Conservation (phyloP, 495 filamentous ascomycete genomes). For the Polyplosphaeria fusca region DNA sequence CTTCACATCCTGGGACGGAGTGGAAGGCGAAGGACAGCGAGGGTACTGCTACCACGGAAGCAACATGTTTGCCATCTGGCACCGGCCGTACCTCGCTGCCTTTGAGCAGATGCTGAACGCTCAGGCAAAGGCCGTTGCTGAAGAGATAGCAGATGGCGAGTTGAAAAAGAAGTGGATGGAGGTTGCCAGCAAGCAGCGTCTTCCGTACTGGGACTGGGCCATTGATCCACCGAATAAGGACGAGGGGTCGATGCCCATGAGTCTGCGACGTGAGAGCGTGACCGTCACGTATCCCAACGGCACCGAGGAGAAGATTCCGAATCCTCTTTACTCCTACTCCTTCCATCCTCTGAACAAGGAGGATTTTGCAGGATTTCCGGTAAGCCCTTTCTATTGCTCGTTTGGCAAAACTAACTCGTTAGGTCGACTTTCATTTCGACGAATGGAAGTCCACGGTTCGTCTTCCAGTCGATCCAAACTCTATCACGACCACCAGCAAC, state of each 20-base stretch:
- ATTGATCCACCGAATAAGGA: constrained; percentile 3
- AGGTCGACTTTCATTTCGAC: constrained; percentile 15
- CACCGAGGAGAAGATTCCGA: constrained; percentile 10
- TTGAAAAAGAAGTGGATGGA: background rate
- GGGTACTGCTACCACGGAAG: constrained; percentile 26
- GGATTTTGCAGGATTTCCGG: constrained; percentile 16
- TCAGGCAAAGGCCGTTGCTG: constrained; percentile 17
- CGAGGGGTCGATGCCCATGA: constrained; percentile 10
- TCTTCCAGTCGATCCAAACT: constrained; percentile 3
- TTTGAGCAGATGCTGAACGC: constrained; percentile 21
- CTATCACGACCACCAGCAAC: constrained; percentile 7
- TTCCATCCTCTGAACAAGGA: constrained; percentile 14
- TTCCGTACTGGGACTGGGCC: constrained; percentile 32
- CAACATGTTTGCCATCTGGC: constrained; percentile 24
- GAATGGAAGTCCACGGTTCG: constrained; percentile 23
- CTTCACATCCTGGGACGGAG: constrained; percentile 13
- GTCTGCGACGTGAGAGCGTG: constrained; percentile 3
- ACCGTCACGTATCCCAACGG: constrained; percentile 17
- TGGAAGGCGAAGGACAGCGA: background rate
- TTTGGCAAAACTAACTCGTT: background rate
- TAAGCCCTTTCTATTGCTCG: constrained; percentile 1
- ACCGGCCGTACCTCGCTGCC: constrained; percentile 19
- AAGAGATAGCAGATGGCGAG: constrained; percentile 10
- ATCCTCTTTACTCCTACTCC: constrained; percentile 21
- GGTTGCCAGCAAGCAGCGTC: constrained; percentile 11